Evolutionary conservation across 2,329 filamentous ascomycete genomes (phyloP), one percentile per base, ranked within the genome.

Genomic region (Trichoderma afroharzianum): DNA sequence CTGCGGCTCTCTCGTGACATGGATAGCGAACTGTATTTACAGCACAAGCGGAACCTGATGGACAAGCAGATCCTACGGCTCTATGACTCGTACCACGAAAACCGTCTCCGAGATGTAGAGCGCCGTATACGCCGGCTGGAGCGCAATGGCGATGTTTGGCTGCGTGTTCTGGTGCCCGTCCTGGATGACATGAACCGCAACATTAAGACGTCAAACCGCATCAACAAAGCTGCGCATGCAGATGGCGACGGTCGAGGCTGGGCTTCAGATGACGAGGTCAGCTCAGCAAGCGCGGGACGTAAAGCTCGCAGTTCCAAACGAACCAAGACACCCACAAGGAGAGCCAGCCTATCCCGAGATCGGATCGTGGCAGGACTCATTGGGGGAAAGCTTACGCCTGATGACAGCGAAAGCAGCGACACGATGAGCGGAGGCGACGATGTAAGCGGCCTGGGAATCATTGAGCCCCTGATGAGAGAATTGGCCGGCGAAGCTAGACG

Each of bases 91-190:
- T 81, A 84, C 32, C 79, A 81, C 11, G 82, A 84, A 71, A 78
- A 81, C 24, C 83, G 82, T 8, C 77, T 85, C 18, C 80, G 80
- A 28, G 86, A 88, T 50, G 83, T 87, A 77, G 85, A 86, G 73
- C 80, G 80, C 12, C 82, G 85, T 1, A 76, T 87, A 14, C 81
- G 82, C 7, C 79, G 80, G 18, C 79, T 87, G 2, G 85, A 88
- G 77, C 79, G 80, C 18, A 84, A 85, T 63, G 82, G 83, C 53
- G 84, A 87, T 50, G 77, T 83, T 3, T 84, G 83, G 82, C 76
- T 84, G 55, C 79, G 81, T 15, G 82, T 84, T 3, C 76, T 87
- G 30, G 78, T 83, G 2, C 83, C 84, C 4, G 79, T 87, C 4
- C 77, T 87, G 50, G 81, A 85, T 43, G 83, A 81, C 36, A 78